Percentiles rank a stretch among this genome's conserved stretches.
Conservation (phyloP, 2,329 filamentous ascomycete species). For the Leptodontidium sp. region DNA sequence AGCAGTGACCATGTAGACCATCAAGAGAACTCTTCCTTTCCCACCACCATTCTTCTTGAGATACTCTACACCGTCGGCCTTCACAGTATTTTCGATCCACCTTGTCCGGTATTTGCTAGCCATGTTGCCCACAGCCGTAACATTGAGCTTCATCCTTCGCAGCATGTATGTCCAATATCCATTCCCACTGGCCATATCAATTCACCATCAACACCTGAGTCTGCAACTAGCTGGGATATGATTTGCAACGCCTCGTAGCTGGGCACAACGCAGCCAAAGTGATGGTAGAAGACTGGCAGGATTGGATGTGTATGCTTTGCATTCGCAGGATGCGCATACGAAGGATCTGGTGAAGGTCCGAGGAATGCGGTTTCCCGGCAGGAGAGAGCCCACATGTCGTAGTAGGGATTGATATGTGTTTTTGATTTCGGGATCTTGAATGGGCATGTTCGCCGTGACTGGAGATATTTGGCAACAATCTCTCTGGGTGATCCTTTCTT, state of each 20-base stretch:
- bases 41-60: slow-evolving; percentile 58
- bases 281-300: slow-evolving; percentile 78
- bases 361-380: slow-evolving; percentile 63
- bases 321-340: slow-evolving; percentile 52
- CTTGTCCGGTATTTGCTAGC: slow-evolving; percentile 72
- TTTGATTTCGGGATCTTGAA: slow-evolving; percentile 58
- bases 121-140: slow-evolving; percentile 71
- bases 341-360: slow-evolving; percentile 67
- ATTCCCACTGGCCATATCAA: slow-evolving; percentile 75
- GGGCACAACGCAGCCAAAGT: slow-evolving; percentile 78
- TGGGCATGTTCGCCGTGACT: slow-evolving; percentile 56
- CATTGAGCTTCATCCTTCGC: slow-evolving; percentile 61
- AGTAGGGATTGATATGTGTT: slow-evolving; percentile 68
- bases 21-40: slow-evolving; percentile 66
- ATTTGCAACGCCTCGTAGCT: slow-evolving; percentile 71
- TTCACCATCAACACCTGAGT: slow-evolving; percentile 49
- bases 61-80: slow-evolving; percentile 66
- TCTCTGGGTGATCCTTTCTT: slow-evolving; percentile 68
- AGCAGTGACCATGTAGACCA: slow-evolving; percentile 76
- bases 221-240: slow-evolving; percentile 60
- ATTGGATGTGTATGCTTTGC: slow-evolving; percentile 70
- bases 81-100: slow-evolving; percentile 74
- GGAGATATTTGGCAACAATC: slow-evolving; percentile 64
- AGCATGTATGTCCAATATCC: slow-evolving; percentile 82
- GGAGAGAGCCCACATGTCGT: slow-evolving; percentile 72